Evolutionary conservation across 2,329 filamentous ascomycete species (phyloP).

Genomic region (Exophiala spinifera): DNA sequence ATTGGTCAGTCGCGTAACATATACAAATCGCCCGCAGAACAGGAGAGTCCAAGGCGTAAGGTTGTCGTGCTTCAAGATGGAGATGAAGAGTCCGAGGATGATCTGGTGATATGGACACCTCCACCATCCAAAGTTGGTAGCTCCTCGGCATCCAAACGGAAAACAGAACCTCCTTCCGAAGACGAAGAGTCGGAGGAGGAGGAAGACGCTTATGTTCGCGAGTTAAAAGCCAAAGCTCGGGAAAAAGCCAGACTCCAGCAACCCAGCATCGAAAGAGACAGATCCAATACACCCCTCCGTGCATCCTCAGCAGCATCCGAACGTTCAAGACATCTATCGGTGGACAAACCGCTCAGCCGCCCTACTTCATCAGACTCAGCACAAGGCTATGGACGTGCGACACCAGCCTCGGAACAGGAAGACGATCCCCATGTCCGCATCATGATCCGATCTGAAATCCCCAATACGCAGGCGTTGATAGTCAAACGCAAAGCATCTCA

Average conservation of each 20-base stretch:
- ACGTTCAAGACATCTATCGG: conserved; percentile 1
- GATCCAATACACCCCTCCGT: conserved; percentile 5
- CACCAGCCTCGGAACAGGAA: conserved; percentile 9
- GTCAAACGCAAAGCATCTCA: conserved; percentile 67
- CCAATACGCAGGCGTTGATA: conserved; percentile 58
- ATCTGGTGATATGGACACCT: conserved; percentile 10
- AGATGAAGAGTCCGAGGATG: conserved; percentile 18
- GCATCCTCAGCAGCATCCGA: neutral
- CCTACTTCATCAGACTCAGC: conserved; percentile 16
- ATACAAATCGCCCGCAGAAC: conserved; percentile 1
- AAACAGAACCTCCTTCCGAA: conserved; percentile 1
- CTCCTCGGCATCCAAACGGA: neutral
- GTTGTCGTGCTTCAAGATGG: conserved; percentile 12
- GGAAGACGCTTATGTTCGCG: conserved; percentile 42
- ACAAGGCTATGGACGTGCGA: conserved; percentile 1
- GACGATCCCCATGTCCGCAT: conserved; percentile 58
- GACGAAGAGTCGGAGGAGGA: conserved; percentile 28
- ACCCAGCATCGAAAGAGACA: conserved; percentile 22
- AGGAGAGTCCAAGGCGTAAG: neutral
- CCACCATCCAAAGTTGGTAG: conserved; percentile 1
- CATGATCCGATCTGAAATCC: conserved; percentile 66
- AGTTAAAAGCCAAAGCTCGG: conserved; percentile 42
- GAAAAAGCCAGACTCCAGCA: conserved; percentile 36
- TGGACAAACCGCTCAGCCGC: conserved; percentile 3
- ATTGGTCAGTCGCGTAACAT: conserved; percentile 1